These are phyloP conservation scores for Globisporangium iwayamae DNA, from an alignment of 352 stramenopile genomes.

Conservation along the genomic window DNA sequence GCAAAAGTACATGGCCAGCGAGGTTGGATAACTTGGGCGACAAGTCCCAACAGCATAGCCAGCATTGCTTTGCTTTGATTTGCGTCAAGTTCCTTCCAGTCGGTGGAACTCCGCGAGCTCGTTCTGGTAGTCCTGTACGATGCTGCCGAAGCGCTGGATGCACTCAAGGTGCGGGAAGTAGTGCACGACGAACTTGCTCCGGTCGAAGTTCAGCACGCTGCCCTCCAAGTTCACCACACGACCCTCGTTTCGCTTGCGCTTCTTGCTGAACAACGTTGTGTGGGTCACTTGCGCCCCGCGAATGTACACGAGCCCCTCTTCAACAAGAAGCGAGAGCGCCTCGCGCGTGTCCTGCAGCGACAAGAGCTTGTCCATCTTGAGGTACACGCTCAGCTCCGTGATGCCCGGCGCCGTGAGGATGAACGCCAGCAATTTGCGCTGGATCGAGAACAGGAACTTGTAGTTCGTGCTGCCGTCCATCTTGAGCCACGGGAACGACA, in stretches of 20 bases:
- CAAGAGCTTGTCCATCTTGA: conserved; percentile 57
- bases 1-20: background rate
- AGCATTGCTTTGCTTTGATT: background rate
- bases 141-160: conserved; percentile 76
- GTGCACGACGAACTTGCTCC: conserved; percentile 42
- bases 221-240: conserved; percentile 39
- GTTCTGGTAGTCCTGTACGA: conserved; percentile 71
- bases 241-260: conserved; percentile 5
- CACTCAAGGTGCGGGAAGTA: conserved; percentile 81
- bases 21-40: background rate
- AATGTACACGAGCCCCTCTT: conserved; percentile 68
- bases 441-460: conserved; percentile 70
- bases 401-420: conserved; percentile 58
- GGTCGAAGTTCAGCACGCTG: conserved; percentile 49
- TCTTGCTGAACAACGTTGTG: conserved; percentile 31
- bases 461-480: conserved; percentile 78
- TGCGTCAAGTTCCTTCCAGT: background rate
- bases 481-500: conserved; percentile 80
- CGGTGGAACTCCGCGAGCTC: conserved; percentile 30
- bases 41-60: background rate
- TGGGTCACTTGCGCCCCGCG: conserved; percentile 24
- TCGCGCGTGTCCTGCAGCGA: conserved; percentile 74
- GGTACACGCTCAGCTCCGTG: conserved; percentile 46
- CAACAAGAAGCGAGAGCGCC: conserved; percentile 59
- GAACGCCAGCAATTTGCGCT: conserved; percentile 63